Evolutionary conservation across 345 rosid genomes (phyloP).

Genomic region (Streptanthus diversifolius): DNA sequence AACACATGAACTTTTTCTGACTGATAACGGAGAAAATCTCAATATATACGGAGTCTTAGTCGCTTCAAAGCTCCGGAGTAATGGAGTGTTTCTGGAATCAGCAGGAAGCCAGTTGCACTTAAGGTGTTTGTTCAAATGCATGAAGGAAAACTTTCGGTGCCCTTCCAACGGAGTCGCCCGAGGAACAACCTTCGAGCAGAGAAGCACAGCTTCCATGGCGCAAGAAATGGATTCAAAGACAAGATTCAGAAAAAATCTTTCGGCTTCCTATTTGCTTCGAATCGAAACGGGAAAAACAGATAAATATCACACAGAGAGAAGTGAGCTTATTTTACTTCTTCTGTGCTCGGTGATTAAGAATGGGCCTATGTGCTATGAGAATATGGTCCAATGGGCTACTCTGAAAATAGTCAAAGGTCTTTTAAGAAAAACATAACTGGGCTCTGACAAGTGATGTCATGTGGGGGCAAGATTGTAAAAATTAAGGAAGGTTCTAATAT

Average conservation of each 20-base stretch:
- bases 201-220: conserved; percentile 60
- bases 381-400: neutral
- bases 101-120: conserved; percentile 25
- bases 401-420: neutral
- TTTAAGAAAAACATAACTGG: neutral
- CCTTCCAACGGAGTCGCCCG: conserved; percentile 13
- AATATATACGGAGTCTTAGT: conserved; percentile 23
- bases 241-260: conserved; percentile 5
- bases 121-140: conserved; percentile 69
- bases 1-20: conserved; percentile 33
- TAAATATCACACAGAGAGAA: neutral
- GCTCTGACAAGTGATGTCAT: conserved; percentile 9
- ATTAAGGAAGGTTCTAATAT: conserved; percentile 12
- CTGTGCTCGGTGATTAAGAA: neutral
- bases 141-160: conserved; percentile 35
- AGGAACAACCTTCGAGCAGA: conserved; percentile 45
- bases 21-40: conserved; percentile 7
- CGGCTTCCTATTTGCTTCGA: conserved; percentile 17
- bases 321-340: neutral
- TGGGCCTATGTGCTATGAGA: conserved; percentile 6
- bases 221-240: neutral
- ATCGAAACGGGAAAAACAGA: neutral
- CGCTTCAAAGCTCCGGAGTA: conserved; percentile 21
- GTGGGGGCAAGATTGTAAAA: neutral
- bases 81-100: conserved; percentile 8